Percentiles rank a stretch among this genome's conserved stretches.
Evolutionary conservation across 2,329 filamentous ascomycete genomes (phyloP).

Genomic region (Fusarium musae): DNA sequence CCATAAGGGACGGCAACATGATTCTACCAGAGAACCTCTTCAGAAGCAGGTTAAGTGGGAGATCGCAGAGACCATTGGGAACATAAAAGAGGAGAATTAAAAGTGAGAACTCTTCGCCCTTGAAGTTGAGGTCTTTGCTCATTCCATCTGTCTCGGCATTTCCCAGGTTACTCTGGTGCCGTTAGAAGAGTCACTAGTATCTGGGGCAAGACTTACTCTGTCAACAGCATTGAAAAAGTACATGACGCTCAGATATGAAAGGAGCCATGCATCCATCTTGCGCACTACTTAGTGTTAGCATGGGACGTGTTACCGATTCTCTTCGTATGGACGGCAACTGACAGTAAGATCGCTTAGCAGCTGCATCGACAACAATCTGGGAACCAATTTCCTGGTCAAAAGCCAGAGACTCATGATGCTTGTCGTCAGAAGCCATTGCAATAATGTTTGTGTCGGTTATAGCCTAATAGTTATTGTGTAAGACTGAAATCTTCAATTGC

Average conservation of each 20-base stretch:
- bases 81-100: slow-evolving; percentile 62
- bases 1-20: slow-evolving; percentile 52
- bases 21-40: slow-evolving; percentile 54
- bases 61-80: slow-evolving; percentile 49
- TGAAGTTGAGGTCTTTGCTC: slow-evolving; percentile 53
- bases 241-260: slow-evolving; percentile 4
- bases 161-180: slow-evolving; percentile 55
- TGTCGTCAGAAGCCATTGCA: neutral
- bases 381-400: neutral
- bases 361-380: neutral
- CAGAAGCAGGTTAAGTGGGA: slow-evolving; percentile 29
- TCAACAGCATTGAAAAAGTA: slow-evolving; percentile 10
- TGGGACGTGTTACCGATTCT: fast-evolving
- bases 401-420: neutral
- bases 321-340: no score
- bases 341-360: neutral
- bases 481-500: no score
- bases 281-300: neutral
- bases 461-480: neutral
- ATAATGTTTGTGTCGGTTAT: neutral
- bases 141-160: slow-evolving; percentile 62
- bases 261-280: slow-evolving; percentile 8
- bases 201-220: neutral
- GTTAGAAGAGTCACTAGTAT: neutral
- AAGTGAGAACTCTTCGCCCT: slow-evolving; percentile 56